These are phyloP conservation scores for Dillenia turbinata DNA, from an alignment of 164 flowering plant genomes.

Conservation along the genomic window DNA sequence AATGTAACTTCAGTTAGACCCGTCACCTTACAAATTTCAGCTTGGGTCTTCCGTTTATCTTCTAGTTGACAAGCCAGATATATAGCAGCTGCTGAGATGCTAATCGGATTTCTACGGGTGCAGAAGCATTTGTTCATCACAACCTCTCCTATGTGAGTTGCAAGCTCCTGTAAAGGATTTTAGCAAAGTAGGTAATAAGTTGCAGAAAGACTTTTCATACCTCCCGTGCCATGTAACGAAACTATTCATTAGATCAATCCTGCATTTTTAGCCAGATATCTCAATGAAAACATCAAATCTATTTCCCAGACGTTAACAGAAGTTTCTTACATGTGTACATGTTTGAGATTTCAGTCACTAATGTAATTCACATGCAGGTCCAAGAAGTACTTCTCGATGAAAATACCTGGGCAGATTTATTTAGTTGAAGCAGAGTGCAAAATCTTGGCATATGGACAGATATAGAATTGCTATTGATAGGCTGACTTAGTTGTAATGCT, in stretches of 20 bases:
- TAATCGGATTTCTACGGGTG: conserved; percentile 94
- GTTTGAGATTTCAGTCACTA: too few relatives aligned
- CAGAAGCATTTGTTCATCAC: conserved; percentile 99
- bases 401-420: conserved; percentile 92
- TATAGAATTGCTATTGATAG: conserved; percentile 94
- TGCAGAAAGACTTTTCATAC: too few relatives aligned
- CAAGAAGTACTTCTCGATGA: not conserved
- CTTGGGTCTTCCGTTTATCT: conserved; percentile 96
- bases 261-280: too few relatives aligned
- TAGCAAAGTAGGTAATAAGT: too few relatives aligned
- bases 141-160: conserved; percentile 99
- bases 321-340: too few relatives aligned
- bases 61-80: conserved; percentile 93
- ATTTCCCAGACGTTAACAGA: too few relatives aligned
- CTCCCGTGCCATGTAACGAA: too few relatives aligned
- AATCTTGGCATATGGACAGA: conserved; percentile 97
- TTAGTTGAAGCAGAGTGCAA: conserved; percentile 93
- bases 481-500: conserved; percentile 91
- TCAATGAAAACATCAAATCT: too few relatives aligned
- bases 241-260: too few relatives aligned
- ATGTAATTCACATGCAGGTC: too few relatives aligned
- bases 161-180: conserved; percentile 58
- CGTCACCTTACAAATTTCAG: conserved; percentile 97
- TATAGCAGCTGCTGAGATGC: conserved; percentile 98
- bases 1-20: conserved; percentile 98